These are phyloP conservation scores for Clonostachys sp. DNA, from an alignment of 2,329 filamentous ascomycete genomes.

Conservation along the genomic window DNA sequence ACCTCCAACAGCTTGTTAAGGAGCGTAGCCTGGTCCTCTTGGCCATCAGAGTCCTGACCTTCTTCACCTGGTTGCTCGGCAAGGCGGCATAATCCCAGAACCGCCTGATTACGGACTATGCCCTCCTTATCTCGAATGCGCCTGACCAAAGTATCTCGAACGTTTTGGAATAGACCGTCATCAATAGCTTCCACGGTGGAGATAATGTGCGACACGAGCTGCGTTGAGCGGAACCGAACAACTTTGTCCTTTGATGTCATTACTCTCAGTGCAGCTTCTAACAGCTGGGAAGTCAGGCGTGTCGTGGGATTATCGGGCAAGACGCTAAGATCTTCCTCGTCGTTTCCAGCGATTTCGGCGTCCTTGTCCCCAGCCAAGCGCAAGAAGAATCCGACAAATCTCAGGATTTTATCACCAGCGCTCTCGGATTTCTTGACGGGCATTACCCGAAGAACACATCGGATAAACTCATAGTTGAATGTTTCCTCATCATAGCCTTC, in stretches of 20 bases:
- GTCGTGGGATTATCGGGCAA: slow-evolving; percentile 81
- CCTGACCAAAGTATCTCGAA: slow-evolving; percentile 75
- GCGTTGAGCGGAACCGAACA: slow-evolving; percentile 83
- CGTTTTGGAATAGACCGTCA: slow-evolving; percentile 80
- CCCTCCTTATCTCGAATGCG: slow-evolving; percentile 91
- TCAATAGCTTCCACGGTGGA: slow-evolving; percentile 91
- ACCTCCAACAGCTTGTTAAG: slow-evolving; percentile 82
- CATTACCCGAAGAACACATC: slow-evolving; percentile 79
- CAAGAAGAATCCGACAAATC: slow-evolving; percentile 85
- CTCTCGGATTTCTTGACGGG: slow-evolving; percentile 87
- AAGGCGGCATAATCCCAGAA: slow-evolving; percentile 81
- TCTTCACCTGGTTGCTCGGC: slow-evolving; percentile 74
- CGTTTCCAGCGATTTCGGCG: slow-evolving; percentile 60
- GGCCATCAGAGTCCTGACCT: slow-evolving; percentile 64
- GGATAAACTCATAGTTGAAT: slow-evolving; percentile 81
- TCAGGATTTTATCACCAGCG: slow-evolving; percentile 79
- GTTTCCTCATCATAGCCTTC: slow-evolving; percentile 77
- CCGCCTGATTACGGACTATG: slow-evolving; percentile 86
- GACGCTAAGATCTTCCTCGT: slow-evolving; percentile 64
- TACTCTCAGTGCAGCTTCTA: slow-evolving; percentile 71
- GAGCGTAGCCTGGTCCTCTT: slow-evolving; percentile 63
- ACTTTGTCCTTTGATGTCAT: slow-evolving; percentile 86
- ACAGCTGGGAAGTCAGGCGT: slow-evolving; percentile 69
- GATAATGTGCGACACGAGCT: slow-evolving; percentile 85
- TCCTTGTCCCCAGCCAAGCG: slow-evolving; percentile 68